Evolutionary conservation across 495 filamentous ascomycete species (phyloP), one percentile per base, ranked within the genome.

Genomic region (Jackrogersella multiformis): DNA sequence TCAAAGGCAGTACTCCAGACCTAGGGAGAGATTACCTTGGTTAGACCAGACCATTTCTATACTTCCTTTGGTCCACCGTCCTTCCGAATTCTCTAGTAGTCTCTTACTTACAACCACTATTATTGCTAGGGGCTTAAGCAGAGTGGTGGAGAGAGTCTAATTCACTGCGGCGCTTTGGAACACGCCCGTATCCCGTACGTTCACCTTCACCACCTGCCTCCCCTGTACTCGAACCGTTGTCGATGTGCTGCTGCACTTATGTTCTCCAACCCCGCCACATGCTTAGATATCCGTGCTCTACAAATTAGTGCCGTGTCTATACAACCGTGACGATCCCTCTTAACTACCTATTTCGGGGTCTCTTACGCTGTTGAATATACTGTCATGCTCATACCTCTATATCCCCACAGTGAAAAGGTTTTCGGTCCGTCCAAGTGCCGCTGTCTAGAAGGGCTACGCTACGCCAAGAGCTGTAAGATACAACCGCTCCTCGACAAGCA

Each of bases 381-480:
- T 74, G 71, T 80, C 73, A 81, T 81, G 75, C 77, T 78, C 73
- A 77, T 80, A 73, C 75, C 68, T 73, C 70, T 76, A 71, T 77
- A 73, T 77, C 78, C 71, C 77, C 76, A 78, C 72, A 79, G 58
- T 69, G 66, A 78, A 78, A 69, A 75, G 64, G 66, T 67, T 76
- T 74, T 76, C 78, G 78, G 77, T 75, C 77, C 75, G 78, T 76
- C 72, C 73, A 77, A 78, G 76, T 79, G 75, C 77, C 77, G 76
- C 74, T 75, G 71, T 65, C 73, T 64, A 74, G 62, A 68, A 69
- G 53, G 61, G 68, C 64, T 72, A 76, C 66, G 64, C 51, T 74
- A 58, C 62, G 75, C 75, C 75, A 79, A 77, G 78, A 68, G 52
- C 66, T 73, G 64, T 69, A 71, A 76, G 77, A 78, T 75, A 80